Evolutionary conservation across 441 rosid species (phyloP).

Genomic region (Pelargonium citronellum): DNA sequence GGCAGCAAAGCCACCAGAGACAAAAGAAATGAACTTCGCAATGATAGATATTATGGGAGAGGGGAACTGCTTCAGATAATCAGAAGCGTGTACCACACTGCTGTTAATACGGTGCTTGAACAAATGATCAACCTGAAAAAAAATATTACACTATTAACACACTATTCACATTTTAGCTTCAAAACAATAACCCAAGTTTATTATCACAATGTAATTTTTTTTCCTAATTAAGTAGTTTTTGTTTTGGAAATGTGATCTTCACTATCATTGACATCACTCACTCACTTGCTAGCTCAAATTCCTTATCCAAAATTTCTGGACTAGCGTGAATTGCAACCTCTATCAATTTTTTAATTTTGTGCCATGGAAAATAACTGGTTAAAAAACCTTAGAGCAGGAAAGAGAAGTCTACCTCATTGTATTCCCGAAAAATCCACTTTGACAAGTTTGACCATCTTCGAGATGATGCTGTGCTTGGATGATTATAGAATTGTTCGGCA

Average conservation of each 20-base stretch:
- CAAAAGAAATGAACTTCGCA: conserved; percentile 95
- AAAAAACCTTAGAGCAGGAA: background rate
- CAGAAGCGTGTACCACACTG: conserved; percentile 79
- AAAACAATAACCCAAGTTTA: background rate
- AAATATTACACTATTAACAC: conserved; percentile 1
- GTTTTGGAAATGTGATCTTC: conserved; percentile 4
- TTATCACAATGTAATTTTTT: background rate
- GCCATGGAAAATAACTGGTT: background rate
- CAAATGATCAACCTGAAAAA: conserved; percentile 87
- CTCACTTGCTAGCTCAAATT: conserved; percentile 2
- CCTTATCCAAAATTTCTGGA: conserved; percentile 3
- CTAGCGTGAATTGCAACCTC: conserved; percentile 5
- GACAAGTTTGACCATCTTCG: conserved; percentile 98
- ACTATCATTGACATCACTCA: background rate
- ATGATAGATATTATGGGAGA: conserved; percentile 79
- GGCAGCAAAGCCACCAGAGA: conserved; percentile 97
- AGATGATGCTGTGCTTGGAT: conserved; percentile 95
- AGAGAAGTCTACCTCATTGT: conserved; percentile 61
- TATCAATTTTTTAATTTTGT: background rate
- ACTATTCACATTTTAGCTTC: background rate
- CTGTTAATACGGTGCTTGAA: conserved; percentile 93
- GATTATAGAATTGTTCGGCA: conserved; percentile 95
- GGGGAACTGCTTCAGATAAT: conserved; percentile 85
- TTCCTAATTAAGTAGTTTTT: no score
- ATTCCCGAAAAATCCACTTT: conserved; percentile 92